Conservation (phyloP, 352 stramenopile genomes). For the Thraustochytrium sp. region DNA sequence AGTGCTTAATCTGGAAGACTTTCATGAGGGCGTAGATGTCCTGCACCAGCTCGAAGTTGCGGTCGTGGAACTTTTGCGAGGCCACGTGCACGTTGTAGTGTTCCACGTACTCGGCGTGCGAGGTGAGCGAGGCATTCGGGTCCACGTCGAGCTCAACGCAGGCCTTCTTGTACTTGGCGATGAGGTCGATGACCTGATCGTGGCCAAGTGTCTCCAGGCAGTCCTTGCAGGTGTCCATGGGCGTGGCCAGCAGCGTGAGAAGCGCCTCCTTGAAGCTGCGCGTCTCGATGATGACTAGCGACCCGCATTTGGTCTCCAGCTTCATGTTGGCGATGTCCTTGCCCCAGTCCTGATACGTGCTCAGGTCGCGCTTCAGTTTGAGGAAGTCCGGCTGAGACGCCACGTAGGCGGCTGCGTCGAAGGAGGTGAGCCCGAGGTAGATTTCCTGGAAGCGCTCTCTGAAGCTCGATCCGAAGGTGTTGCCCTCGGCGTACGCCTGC, state of each 20-base stretch:
- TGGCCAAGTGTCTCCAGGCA: conserved; percentile 20
- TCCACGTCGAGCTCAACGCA: conserved; percentile 32
- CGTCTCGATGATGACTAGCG: conserved; percentile 22
- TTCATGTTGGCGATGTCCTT: conserved; percentile 43
- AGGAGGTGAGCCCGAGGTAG: conserved; percentile 22
- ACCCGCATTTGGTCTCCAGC: conserved; percentile 25
- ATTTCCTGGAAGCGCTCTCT: conserved; percentile 3
- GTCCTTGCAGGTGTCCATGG: conserved; percentile 27
- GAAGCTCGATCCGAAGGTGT: conserved; percentile 3
- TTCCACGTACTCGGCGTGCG: conserved; percentile 12
- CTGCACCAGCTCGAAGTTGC: conserved; percentile 1
- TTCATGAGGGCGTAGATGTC: conserved; percentile 39
- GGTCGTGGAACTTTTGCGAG: conserved; percentile 32
- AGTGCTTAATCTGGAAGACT: conserved; percentile 1
- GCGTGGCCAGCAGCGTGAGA: background rate
- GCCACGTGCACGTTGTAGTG: conserved; percentile 13
- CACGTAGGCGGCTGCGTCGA: background rate
- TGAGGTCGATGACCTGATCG: conserved; percentile 1
- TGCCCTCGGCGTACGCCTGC: conserved; percentile 2
- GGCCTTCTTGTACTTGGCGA: background rate
- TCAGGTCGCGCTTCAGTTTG: background rate
- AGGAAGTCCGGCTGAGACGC: background rate
- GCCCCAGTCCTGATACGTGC: conserved; percentile 37
- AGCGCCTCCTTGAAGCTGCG: conserved; percentile 33
- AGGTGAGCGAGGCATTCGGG: background rate